phyloP scores from a whole-genome alignment of 305 asterid species.

The Solanum aculeatissimum region DNA sequence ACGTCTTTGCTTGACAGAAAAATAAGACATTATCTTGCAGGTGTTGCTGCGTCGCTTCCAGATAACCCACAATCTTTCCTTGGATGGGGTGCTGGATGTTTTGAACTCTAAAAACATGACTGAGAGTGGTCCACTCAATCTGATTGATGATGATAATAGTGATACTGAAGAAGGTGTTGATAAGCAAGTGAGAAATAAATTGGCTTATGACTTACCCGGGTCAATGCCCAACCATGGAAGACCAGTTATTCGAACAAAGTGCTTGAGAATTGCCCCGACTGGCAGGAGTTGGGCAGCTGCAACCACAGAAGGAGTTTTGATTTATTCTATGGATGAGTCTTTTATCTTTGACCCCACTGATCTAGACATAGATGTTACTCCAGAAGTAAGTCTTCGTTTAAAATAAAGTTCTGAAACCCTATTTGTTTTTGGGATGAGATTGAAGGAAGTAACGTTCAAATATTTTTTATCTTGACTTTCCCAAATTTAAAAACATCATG shows the following conservation, averaged over 20 bases:
- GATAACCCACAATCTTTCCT: conserved; percentile 69
- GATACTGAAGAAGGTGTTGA: conserved; percentile 91
- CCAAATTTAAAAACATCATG: neutral
- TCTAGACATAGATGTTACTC: conserved; percentile 97
- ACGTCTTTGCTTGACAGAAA: neutral
- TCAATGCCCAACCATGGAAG: conserved; percentile 86
- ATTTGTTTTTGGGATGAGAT: neutral
- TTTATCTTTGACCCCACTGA: conserved; percentile 97
- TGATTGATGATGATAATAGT: conserved; percentile 78
- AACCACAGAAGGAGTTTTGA: conserved; percentile 90
- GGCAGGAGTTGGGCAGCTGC: conserved; percentile 99
- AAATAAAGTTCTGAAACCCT: neutral
- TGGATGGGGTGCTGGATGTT: conserved; percentile 92
- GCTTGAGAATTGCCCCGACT: conserved; percentile 89
- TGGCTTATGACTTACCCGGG: conserved; percentile 86
- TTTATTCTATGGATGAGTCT: conserved; percentile 88
- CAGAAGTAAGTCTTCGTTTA: conserved; percentile 47
- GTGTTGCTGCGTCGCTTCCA: conserved; percentile 85
- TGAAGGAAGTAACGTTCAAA: neutral
- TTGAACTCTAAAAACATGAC: conserved; percentile 92
- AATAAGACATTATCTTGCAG: conserved; percentile 22
- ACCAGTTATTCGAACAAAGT: conserved; percentile 73
- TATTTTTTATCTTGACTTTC: neutral
- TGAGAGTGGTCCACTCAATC: conserved; percentile 87
- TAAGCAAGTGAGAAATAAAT: conserved; percentile 50